Evolutionary conservation across 371 early-diverging fungal species (phyloP).

Genomic region (Synchytrium microbalum): DNA sequence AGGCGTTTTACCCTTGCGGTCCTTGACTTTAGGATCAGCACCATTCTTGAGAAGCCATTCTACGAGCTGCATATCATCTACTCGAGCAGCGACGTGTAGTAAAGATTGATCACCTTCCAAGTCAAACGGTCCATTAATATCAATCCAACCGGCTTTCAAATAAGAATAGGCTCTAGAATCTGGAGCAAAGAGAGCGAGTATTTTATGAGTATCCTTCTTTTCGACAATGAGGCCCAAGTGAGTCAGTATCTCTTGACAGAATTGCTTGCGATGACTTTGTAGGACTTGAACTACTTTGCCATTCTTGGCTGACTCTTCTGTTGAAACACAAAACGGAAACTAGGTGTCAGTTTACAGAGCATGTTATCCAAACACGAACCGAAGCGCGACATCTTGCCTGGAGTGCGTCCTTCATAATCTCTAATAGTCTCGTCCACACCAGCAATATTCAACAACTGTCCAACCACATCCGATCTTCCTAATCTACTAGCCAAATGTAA

Average conservation of each 20-base stretch:
- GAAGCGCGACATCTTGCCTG: constrained; percentile 24
- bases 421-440: constrained; percentile 27
- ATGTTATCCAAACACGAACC: constrained; percentile 16
- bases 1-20: constrained; percentile 55
- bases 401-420: constrained; percentile 19
- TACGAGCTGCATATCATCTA: constrained; percentile 50
- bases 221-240: constrained; percentile 7
- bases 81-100: constrained; percentile 55
- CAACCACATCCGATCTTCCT: constrained; percentile 25
- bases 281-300: background rate
- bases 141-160: constrained; percentile 34
- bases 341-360: background rate
- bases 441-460: constrained; percentile 21
- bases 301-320: background rate
- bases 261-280: constrained; percentile 16
- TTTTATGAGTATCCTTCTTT: constrained; percentile 5
- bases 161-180: constrained; percentile 20
- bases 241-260: constrained; percentile 10
- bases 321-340: background rate
- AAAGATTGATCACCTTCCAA: constrained; percentile 48
- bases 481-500: constrained; percentile 31
- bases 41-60: constrained; percentile 58
- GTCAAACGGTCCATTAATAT: constrained; percentile 54
- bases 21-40: constrained; percentile 62
- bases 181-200: constrained; percentile 17